Evolutionary conservation across 345 rosid species (phyloP), one percentile per base, ranked within the genome.

Genomic region (Durio zibethinus): DNA sequence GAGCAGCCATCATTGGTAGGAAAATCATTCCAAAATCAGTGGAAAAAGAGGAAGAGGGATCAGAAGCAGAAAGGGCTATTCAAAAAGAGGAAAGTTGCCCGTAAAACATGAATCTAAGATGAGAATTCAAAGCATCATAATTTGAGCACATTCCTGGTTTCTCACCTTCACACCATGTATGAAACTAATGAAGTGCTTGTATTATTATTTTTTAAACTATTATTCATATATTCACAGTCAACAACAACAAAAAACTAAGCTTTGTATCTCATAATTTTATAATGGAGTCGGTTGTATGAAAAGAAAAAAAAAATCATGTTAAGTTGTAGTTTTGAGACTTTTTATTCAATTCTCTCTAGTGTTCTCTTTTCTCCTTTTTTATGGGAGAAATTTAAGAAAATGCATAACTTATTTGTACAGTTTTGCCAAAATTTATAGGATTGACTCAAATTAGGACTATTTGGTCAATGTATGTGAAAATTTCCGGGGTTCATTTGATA

Each of bases 1-100:
- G 97, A 96, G 38, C 97, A 92, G 68, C 98, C 98, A 8, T 93
- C 99, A 10, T 80, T 92, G 80, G 97, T 96, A 7, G 97, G 94
- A 4, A 86, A 83, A 53, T 80, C 97, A 40, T 92, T 91, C 75
- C 93, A 89, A 67, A 73, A 20, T 42, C 90, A 89, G 78, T 82
- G 80, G 57, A 87, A 90, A 80, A 93, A 93, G 91, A 88, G 98
- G 86, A 93, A 96, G 87, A 88, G 81, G 77, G 94, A 93, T 68
- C 89, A 89, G 76, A 87, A 82, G 79, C 87, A 84, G 70, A 83
- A 74, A 62, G 91, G 92, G 14, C 64, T 72, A 62, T 15, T 47
- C 38, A 68, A 88, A 82, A 82, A 89, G 75, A 87, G 81, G 84
- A 85, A 88, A 79, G 77, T 57, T 74, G 53, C 27, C 38, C 15